phyloP scores from a whole-genome alignment of 2,329 filamentous ascomycete species.

The Cladophialophora yegresii region DNA sequence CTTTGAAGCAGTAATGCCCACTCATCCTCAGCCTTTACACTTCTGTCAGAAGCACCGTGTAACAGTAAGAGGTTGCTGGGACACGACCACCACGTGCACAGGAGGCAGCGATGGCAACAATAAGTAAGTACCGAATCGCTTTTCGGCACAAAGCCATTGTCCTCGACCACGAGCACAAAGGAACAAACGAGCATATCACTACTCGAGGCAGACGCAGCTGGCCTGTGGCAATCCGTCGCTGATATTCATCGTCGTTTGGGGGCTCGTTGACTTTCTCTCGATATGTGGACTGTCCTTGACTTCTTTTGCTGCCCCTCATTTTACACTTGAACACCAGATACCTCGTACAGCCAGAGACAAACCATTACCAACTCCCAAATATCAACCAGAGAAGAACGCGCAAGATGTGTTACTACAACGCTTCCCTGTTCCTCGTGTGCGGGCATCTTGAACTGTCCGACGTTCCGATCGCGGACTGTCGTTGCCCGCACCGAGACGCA shows the following conservation, averaged over 20 bases:
- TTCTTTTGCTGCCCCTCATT: neutral
- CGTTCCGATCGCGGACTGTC: conserved; percentile 18
- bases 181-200: neutral
- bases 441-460: conserved; percentile 25
- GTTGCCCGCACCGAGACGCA: conserved; percentile 9
- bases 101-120: neutral
- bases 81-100: too few relatives aligned
- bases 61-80: too few relatives aligned
- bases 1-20: too few relatives aligned
- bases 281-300: neutral
- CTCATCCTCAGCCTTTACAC: too few relatives aligned
- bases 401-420: conserved; percentile 33
- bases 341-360: neutral
- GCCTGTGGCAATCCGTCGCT: neutral
- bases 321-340: neutral
- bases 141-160: neutral
- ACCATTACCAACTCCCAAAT: neutral
- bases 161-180: neutral
- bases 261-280: neutral
- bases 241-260: neutral
- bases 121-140: neutral
- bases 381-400: neutral
- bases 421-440: conserved; percentile 29
- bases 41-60: too few relatives aligned
- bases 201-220: conserved; percentile 5